Conservation (phyloP, 306 rosid genomes). For the Alnus glutinosa region DNA sequence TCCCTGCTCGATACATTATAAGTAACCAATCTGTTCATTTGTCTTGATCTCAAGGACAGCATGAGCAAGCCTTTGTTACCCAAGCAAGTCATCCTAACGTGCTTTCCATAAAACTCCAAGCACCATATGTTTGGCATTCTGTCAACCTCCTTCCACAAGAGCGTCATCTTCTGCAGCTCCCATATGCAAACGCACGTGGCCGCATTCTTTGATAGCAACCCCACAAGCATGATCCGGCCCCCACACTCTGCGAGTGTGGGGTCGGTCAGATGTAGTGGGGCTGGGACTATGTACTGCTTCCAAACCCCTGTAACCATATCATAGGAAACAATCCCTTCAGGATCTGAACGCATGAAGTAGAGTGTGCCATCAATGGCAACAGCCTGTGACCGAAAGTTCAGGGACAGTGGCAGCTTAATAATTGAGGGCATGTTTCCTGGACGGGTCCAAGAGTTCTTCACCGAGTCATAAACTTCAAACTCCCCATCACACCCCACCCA, state of each 20-base stretch:
- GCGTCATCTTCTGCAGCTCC: slow-evolving; percentile 97
- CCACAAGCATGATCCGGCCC: slow-evolving; percentile 82
- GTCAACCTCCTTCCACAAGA: slow-evolving; percentile 99
- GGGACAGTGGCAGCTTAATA: slow-evolving; percentile 57
- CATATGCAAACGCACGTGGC: slow-evolving; percentile 92
- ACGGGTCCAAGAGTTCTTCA: slow-evolving; percentile 65
- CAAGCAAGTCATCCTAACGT: slow-evolving; percentile 86
- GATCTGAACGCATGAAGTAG: slow-evolving; percentile 75
- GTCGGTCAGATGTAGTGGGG: slow-evolving; percentile 66
- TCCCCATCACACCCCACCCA: slow-evolving; percentile 83
- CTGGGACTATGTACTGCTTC: slow-evolving; percentile 74
- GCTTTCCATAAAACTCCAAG: slow-evolving; percentile 98
- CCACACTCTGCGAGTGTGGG: slow-evolving; percentile 73
- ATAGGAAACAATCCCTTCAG: slow-evolving; percentile 81
- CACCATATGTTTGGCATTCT: slow-evolving; percentile 99
- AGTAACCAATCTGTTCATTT: slow-evolving; percentile 67
- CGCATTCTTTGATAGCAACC: slow-evolving; percentile 79
- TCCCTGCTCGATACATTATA: slow-evolving; percentile 65
- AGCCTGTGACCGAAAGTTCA: slow-evolving; percentile 63
- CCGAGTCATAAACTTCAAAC: slow-evolving; percentile 78
- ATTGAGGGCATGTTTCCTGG: slow-evolving; percentile 58
- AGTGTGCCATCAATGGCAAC: slow-evolving; percentile 59
- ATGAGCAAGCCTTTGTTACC: slow-evolving; percentile 92
- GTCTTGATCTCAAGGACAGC: slow-evolving; percentile 75
- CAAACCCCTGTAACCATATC: slow-evolving; percentile 63